A percentile compares a stretch with the other conserved stretches of the same genome.
These are phyloP conservation scores for Naganishia randhawae DNA, from an alignment of 768 basidiomycete genomes.

Conservation along the genomic window DNA sequence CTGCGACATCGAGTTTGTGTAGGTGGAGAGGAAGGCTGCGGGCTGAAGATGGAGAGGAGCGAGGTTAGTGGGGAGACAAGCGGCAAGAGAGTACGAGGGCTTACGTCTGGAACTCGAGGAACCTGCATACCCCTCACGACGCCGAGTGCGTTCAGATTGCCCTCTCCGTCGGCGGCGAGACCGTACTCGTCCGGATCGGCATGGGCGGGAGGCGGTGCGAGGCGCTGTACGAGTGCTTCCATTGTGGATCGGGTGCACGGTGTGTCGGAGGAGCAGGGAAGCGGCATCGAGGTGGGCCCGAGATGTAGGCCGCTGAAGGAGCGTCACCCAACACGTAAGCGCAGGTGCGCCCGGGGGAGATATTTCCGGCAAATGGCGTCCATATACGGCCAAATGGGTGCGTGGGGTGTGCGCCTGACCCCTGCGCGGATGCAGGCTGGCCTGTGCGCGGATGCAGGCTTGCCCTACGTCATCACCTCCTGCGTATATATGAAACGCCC, in stretches of 20 bases:
- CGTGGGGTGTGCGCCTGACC: no score
- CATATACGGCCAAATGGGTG: no score
- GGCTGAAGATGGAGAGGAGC: constrained; percentile 60
- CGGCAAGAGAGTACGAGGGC: constrained; percentile 25
- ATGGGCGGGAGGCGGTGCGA: constrained; percentile 16
- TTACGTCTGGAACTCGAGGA: constrained; percentile 45
- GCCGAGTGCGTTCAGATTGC: constrained; percentile 41
- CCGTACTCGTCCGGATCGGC: constrained; percentile 5
- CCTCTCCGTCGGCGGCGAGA: constrained; percentile 33
- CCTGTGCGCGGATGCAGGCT: no score
- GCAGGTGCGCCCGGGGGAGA: neutral
- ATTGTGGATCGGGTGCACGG: neutral
- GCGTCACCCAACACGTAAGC: constrained; percentile 25
- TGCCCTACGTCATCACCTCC: neutral
- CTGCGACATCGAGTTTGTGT: constrained; percentile 85
- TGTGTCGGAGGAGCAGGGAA: neutral
- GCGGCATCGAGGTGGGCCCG: neutral
- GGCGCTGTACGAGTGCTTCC: constrained; percentile 22
- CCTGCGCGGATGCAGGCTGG: no score
- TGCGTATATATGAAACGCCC: neutral
- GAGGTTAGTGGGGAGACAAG: neutral
- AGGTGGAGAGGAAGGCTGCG: constrained; percentile 78
- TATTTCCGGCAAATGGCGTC: neutral
- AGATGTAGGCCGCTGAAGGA: no score
- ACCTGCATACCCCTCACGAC: constrained; percentile 44